Conservation (phyloP, 257 asterid genomes). For the Fraxinus cuspidata region DNA sequence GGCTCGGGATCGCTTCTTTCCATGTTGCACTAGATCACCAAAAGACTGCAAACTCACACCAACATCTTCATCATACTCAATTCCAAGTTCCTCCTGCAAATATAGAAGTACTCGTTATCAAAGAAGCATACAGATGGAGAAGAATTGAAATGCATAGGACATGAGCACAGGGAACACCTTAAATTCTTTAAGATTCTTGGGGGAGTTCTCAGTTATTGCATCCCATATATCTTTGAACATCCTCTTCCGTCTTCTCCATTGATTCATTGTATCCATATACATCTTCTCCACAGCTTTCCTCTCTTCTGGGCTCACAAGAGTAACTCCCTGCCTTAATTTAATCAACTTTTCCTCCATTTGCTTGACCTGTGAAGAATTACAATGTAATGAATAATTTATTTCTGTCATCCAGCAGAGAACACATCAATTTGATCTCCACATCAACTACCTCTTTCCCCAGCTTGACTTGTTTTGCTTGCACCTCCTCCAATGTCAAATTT, state of each 20-base stretch:
- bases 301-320: slow-evolving; percentile 84
- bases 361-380: slow-evolving; percentile 46
- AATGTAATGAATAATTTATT: slow-evolving; percentile 4
- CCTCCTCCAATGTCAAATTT: slow-evolving; percentile 80
- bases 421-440: not conserved
- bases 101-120: not conserved
- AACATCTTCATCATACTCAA: slow-evolving; percentile 88
- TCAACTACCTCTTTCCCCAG: slow-evolving; percentile 62
- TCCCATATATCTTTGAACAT: slow-evolving; percentile 95
- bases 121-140: not conserved
- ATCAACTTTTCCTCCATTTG: slow-evolving; percentile 82
- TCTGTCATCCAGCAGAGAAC: slow-evolving; percentile 14
- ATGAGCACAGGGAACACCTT: slow-evolving; percentile 45
- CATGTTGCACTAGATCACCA: slow-evolving; percentile 50
- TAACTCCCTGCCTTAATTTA: slow-evolving; percentile 76
- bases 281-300: slow-evolving; percentile 62
- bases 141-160: not conserved
- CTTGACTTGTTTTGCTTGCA: slow-evolving; percentile 51
- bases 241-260: slow-evolving; percentile 91
- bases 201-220: slow-evolving; percentile 90
- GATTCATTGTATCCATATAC: slow-evolving; percentile 53
- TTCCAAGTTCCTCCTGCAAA: slow-evolving; percentile 88
- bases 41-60: slow-evolving; percentile 79
- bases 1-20: slow-evolving; percentile 64
- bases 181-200: slow-evolving; percentile 79